Base-by-base conservation (phyloP, 805 yeast species). In the Sungouiozyma intestinalis region DNA sequence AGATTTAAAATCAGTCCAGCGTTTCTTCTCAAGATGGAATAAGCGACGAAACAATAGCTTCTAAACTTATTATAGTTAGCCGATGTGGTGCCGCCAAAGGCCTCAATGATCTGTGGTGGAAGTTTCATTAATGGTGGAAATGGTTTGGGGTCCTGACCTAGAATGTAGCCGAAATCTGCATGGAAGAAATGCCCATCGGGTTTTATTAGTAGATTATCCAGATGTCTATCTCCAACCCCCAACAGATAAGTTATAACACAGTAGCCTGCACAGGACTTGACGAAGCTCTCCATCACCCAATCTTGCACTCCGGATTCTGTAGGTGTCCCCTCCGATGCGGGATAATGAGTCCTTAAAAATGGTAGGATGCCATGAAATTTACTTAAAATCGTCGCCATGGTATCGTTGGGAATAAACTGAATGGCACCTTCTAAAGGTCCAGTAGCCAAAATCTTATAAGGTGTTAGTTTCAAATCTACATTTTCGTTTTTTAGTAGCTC, bases 91-190 rank as follows among this genome's bases (percentile, higher is more conserved):
- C 97, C 98, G 2, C 99, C 99, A 86, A 92, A 92, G 0, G 97
- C 97, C 50, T 92, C 98, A 35, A 92, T 84, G 15, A 92, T 82
- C 62, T 92, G 98, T 35, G 92, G 92, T 0, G 98, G 98, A 33
- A 92, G 67, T 57, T 92, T 92, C 97, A 92, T 92, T 65, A 90
- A 71, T 1, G 99, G 99, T 13, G 99, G 97, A 64, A 92, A 92
- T 13, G 97, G 97, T 60, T 92, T 92, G 2, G 99, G 99, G 60
- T 92, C 99, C 41, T 88, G 80, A 0, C 99, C 99, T 42, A 92
- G 66, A 39, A 92, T 90, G 55, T 92, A 92, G 1, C 99, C 99
- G 62, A 85, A 92, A 63, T 92, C 99, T 1, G 95, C 97, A 63
- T 92, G 99, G 76, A 94, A 90, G 58, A 92, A 92, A 52, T 79